Conservation (phyloP, 106 monocot genomes). For the Apostasia shenzhenica region DNA sequence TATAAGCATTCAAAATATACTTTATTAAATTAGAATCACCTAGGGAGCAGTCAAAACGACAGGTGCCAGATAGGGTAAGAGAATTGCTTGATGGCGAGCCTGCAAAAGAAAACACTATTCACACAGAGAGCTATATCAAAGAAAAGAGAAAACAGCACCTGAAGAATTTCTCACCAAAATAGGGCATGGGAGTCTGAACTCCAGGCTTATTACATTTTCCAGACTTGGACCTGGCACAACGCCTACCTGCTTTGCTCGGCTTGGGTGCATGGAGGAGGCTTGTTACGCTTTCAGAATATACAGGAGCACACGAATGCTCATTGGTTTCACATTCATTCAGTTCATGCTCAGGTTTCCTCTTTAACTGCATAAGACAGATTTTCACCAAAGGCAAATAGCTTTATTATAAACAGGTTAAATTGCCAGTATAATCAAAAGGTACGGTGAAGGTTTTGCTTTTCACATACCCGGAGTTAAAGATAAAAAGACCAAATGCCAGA, state of each 20-base stretch:
- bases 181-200: conserved; percentile 46
- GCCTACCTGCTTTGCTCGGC: conserved; percentile 50
- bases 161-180: conserved; percentile 41
- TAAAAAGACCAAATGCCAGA: too few species aligned
- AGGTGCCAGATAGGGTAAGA: conserved; percentile 54
- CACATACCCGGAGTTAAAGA: too few species aligned
- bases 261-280: conserved; percentile 49
- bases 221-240: conserved; percentile 17
- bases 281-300: conserved; percentile 34
- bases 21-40: conserved; percentile 23
- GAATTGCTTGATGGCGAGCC: conserved; percentile 66
- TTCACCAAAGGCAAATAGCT: background rate
- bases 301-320: conserved; percentile 51
- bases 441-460: too few species aligned
- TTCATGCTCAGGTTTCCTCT: conserved; percentile 46
- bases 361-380: conserved; percentile 34
- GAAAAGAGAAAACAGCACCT: background rate
- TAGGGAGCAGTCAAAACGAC: conserved; percentile 89
- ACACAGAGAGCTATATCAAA: background rate
- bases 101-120: conserved; percentile 12
- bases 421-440: too few species aligned
- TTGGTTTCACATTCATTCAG: conserved; percentile 52
- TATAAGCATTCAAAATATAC: too few species aligned
- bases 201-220: conserved; percentile 34
- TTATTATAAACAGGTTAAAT: too few species aligned